These are phyloP conservation scores for Babesia bigemina DNA, from an alignment of 169 alveolate genomes.

Conservation along the genomic window DNA sequence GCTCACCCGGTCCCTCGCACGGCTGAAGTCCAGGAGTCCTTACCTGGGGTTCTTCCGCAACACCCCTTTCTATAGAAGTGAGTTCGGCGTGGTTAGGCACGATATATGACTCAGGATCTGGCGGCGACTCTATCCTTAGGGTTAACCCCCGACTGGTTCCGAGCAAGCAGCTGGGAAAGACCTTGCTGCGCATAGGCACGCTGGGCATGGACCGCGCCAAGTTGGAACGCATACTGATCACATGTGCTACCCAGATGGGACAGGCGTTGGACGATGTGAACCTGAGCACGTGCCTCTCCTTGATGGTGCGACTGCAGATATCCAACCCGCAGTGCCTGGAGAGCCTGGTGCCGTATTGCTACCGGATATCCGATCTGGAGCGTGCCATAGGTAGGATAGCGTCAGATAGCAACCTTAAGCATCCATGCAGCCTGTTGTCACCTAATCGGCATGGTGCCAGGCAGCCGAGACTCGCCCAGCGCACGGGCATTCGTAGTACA, in stretches of 20 bases:
- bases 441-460: conserved; percentile 23
- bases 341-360: conserved; percentile 33
- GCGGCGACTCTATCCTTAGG: conserved; percentile 44
- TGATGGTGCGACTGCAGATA: conserved; percentile 41
- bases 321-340: conserved; percentile 17
- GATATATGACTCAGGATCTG: conserved; percentile 9
- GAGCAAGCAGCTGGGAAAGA: conserved; percentile 44
- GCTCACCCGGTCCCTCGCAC: not conserved
- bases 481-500: conserved; percentile 17
- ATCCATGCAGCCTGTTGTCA: conserved; percentile 18
- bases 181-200: conserved; percentile 21
- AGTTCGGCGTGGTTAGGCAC: not conserved
- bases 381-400: conserved; percentile 33
- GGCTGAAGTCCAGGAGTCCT: conserved; percentile 4
- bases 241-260: conserved; percentile 31
- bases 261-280: conserved; percentile 60
- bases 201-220: conserved; percentile 8
- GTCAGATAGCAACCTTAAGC: not conserved
- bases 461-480: conserved; percentile 3
- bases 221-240: conserved; percentile 30
- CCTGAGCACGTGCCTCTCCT: conserved; percentile 20
- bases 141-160: conserved; percentile 46
- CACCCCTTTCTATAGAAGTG: conserved; percentile 18
- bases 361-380: conserved; percentile 33
- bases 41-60: conserved; percentile 25